phyloP scores from a whole-genome alignment of 1,284 basidiomycete genomes.

The Austroboletus novae-zelandiae region DNA sequence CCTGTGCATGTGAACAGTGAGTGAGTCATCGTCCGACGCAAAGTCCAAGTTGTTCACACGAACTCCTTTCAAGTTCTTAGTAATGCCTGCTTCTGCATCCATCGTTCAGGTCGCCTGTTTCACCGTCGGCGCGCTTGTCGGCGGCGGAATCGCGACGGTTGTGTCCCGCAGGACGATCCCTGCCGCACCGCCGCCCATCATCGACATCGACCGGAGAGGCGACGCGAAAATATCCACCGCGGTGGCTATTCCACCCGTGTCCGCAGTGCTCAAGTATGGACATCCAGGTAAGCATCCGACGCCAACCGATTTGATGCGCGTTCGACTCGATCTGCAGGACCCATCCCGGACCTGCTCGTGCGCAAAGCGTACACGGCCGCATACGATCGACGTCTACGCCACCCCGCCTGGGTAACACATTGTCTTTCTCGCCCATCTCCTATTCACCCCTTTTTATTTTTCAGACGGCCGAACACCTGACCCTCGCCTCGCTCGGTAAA shows the following conservation, averaged over 20 bases:
- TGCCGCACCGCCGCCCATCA: constrained; percentile 26
- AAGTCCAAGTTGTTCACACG: background rate
- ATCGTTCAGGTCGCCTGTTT: constrained; percentile 67
- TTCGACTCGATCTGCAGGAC: constrained; percentile 51
- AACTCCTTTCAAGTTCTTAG: no score
- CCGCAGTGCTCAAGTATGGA: constrained; percentile 64
- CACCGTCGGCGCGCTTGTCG: constrained; percentile 66
- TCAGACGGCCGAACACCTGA: constrained; percentile 91
- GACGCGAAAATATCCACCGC: constrained; percentile 30
- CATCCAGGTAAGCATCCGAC: constrained; percentile 52
- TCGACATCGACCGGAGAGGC: constrained; percentile 39
- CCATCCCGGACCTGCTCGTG: constrained; percentile 76
- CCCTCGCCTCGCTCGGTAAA: constrained; percentile 67
- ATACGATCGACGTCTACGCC: constrained; percentile 88
- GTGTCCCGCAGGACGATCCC: constrained; percentile 32
- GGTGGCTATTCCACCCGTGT: constrained; percentile 14
- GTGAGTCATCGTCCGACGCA: no score
- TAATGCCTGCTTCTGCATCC: constrained; percentile 28
- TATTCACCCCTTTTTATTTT: background rate
- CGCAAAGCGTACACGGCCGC: constrained; percentile 84
- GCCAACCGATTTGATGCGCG: no score
- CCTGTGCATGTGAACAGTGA: no score
- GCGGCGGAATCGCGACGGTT: constrained; percentile 60
- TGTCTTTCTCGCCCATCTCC: constrained; percentile 18
- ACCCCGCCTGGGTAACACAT: constrained; percentile 82